These are phyloP conservation scores for Zygnema circumcarinatum DNA, from an alignment of 139 green algal genomes.

Conservation along the genomic window DNA sequence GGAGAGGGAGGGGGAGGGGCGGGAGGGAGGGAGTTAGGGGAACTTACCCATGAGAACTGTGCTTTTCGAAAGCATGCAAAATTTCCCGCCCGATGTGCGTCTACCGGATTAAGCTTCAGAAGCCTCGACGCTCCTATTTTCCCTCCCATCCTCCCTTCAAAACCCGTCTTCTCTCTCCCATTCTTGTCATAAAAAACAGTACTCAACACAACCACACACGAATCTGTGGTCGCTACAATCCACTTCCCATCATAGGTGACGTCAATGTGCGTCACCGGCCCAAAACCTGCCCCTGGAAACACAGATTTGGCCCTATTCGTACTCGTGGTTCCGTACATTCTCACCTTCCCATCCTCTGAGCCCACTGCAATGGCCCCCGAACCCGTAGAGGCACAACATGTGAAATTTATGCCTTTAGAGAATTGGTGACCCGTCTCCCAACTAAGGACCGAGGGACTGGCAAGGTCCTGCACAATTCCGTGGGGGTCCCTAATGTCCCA, in stretches of 20 bases:
- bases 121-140: conserved; percentile 76
- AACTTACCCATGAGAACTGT: conserved; percentile 88
- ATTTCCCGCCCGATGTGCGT: not conserved
- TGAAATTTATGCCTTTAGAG: conserved; percentile 72
- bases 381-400: conserved; percentile 78
- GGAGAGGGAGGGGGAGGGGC: too few species aligned
- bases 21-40: too few species aligned
- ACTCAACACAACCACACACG: conserved; percentile 93
- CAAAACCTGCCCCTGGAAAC: conserved; percentile 88
- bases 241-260: conserved; percentile 85
- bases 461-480: conserved; percentile 37
- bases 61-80: conserved; percentile 68
- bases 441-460: conserved; percentile 7
- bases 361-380: conserved; percentile 90
- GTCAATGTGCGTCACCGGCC: conserved; percentile 87
- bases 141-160: conserved; percentile 64
- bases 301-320: conserved; percentile 82
- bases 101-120: conserved; percentile 88
- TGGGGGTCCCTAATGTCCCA: conserved; percentile 84
- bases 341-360: conserved; percentile 82
- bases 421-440: conserved; percentile 86
- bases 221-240: conserved; percentile 89
- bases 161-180: conserved; percentile 77
- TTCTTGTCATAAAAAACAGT: conserved; percentile 77
- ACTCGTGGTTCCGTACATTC: conserved; percentile 84